phyloP scores from a whole-genome alignment of 2,329 filamentous ascomycete species.

The Zymoseptoria ardabiliae region DNA sequence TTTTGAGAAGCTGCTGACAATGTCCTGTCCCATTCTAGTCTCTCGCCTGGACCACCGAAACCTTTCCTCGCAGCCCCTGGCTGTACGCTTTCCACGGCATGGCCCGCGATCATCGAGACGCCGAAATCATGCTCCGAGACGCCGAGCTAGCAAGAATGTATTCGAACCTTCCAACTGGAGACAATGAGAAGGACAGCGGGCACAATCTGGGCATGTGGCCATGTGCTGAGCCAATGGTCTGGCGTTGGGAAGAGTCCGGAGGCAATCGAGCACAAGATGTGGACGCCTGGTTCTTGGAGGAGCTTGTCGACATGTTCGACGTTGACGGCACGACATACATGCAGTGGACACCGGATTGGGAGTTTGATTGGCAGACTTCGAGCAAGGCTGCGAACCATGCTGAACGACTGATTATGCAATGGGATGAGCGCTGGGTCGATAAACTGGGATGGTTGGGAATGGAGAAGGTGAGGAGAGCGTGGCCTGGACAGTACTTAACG shows the following conservation, averaged over 20 bases:
- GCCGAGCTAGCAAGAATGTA: background rate
- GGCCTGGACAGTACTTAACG: background rate
- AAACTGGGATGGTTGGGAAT: background rate
- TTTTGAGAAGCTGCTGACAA: background rate
- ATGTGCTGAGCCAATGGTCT: background rate
- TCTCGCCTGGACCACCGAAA: background rate
- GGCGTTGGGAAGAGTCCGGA: background rate
- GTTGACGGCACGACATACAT: background rate
- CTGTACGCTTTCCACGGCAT: background rate
- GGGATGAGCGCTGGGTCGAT: background rate
- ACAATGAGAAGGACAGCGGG: background rate
- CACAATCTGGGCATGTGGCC: background rate
- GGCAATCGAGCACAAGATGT: background rate
- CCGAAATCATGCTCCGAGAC: background rate
- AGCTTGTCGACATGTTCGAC: background rate
- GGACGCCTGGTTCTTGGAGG: background rate
- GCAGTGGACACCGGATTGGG: background rate
- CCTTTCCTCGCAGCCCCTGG: background rate
- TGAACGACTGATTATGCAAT: background rate
- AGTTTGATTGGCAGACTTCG: background rate
- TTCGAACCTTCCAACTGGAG: background rate
- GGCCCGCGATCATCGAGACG: background rate
- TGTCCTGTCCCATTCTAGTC: background rate
- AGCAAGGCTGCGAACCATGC: background rate
- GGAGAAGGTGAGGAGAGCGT: background rate